These are phyloP conservation scores for Annona squamosa DNA, from an alignment of 164 flowering plant genomes.

Conservation along the genomic window DNA sequence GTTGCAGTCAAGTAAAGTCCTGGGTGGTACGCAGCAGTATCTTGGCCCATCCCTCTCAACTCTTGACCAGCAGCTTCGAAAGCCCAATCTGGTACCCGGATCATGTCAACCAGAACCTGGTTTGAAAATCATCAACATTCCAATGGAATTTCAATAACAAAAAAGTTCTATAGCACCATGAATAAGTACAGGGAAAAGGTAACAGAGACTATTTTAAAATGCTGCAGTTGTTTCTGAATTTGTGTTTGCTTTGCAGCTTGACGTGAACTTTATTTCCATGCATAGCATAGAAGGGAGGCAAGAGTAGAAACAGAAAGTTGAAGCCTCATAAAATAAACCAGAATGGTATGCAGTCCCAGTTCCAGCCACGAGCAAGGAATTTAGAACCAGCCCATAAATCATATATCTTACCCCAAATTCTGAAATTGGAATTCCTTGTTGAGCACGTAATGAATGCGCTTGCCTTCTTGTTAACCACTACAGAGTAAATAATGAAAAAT, in stretches of 20 bases:
- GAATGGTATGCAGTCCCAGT: not conserved
- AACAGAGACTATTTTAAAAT: too few relatives aligned
- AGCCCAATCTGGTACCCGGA: conserved; percentile 96
- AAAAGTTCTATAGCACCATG: too few relatives aligned
- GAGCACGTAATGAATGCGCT: conserved; percentile 77
- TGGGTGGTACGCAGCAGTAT: conserved; percentile 77
- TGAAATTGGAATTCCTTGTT: conserved; percentile 94
- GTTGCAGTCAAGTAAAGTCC: conserved; percentile 86
- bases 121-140: not conserved
- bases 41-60: conserved; percentile 94
- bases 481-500: conserved; percentile 3
- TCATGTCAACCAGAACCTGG: conserved; percentile 89
- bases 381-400: not conserved
- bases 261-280: not conserved
- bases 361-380: too few relatives aligned
- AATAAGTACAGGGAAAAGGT: not conserved
- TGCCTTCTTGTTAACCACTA: conserved; percentile 89
- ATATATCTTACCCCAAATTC: conserved; percentile 70
- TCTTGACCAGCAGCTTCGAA: conserved; percentile 98
- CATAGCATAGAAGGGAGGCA: not conserved
- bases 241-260: not conserved
- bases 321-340: not conserved
- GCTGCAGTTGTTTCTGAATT: not conserved
- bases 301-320: not conserved
- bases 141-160: not conserved